Evolutionary conservation across 495 filamentous ascomycete genomes (phyloP).

Genomic region (Xylaria curta): DNA sequence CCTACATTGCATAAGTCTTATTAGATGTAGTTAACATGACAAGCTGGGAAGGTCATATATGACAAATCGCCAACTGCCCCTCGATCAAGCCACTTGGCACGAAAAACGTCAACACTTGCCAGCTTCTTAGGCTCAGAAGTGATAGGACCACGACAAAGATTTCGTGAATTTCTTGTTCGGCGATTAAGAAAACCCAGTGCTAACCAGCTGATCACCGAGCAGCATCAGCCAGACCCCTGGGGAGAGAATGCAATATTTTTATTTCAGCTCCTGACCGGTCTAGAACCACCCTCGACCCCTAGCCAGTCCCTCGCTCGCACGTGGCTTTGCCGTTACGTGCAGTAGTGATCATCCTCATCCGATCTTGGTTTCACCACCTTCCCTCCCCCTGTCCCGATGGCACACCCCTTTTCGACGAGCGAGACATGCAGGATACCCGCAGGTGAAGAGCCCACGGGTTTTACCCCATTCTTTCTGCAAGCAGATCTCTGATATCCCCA

Average conservation of each 20-base stretch:
- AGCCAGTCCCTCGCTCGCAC: neutral
- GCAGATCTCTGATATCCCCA: neutral
- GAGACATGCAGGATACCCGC: slow-evolving; percentile 5
- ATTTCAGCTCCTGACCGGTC: neutral
- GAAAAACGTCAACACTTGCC: neutral
- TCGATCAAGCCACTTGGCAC: neutral
- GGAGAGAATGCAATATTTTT: neutral
- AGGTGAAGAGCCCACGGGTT: neutral
- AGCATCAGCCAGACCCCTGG: neutral
- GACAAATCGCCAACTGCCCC: too few species aligned
- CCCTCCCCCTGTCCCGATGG: slow-evolving; percentile 7
- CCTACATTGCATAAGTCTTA: neutral
- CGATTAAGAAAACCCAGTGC: neutral
- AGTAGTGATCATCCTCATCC: slow-evolving; percentile 12
- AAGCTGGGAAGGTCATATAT: neutral
- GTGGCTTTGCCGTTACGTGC: slow-evolving; percentile 13
- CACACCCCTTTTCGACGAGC: neutral
- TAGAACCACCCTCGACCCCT: neutral
- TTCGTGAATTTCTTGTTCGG: neutral
- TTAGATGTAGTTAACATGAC: too few species aligned
- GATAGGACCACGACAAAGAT: neutral
- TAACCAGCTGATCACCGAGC: neutral
- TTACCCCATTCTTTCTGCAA: slow-evolving; percentile 11
- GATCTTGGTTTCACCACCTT: slow-evolving; percentile 9
- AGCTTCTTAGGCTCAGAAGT: too few species aligned